A percentile compares a stretch with the other conserved stretches of the same genome.
phyloP scores from a whole-genome alignment of 2,329 filamentous ascomycete species.

The Fusarium liriodendri region DNA sequence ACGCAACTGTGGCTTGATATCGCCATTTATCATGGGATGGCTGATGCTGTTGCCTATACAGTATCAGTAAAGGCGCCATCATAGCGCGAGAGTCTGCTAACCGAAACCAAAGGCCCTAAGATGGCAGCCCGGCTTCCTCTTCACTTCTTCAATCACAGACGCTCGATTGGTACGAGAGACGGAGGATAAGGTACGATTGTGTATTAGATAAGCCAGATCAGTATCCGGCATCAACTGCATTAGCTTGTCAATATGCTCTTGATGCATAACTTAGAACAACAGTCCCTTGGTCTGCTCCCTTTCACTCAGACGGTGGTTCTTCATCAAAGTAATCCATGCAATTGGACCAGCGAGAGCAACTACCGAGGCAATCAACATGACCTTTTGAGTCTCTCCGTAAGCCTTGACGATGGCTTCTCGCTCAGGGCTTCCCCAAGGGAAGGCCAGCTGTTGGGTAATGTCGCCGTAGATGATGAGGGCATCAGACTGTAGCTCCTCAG shows the following conservation, averaged over 20 bases:
- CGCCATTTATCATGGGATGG: no score
- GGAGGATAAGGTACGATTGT: neutral
- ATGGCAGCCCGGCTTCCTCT: neutral
- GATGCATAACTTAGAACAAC: neutral
- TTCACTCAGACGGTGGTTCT: constrained; percentile 15
- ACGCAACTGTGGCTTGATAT: no score
- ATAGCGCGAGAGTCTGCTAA: no score
- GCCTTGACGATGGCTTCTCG: constrained; percentile 38
- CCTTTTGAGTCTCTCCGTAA: constrained; percentile 13
- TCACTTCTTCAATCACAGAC: neutral
- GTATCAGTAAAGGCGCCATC: no score
- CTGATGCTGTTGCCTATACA: no score
- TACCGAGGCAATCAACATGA: constrained; percentile 8
- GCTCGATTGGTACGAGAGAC: neutral
- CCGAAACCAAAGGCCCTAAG: fast-evolving
- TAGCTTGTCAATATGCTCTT: neutral
- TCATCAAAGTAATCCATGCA: constrained; percentile 15
- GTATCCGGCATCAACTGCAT: neutral
- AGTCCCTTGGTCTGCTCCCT: constrained; percentile 17
- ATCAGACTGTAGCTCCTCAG: constrained; percentile 21
- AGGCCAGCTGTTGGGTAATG: constrained; percentile 32
- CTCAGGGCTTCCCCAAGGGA: constrained; percentile 32
- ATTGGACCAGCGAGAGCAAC: constrained; percentile 1
- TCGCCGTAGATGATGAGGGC: constrained; percentile 34
- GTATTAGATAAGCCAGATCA: neutral